A percentile compares a stretch with the other conserved stretches of the same genome.
These are phyloP conservation scores for Nymphaea colorata DNA, from an alignment of 164 flowering plant species.

Conservation along the genomic window DNA sequence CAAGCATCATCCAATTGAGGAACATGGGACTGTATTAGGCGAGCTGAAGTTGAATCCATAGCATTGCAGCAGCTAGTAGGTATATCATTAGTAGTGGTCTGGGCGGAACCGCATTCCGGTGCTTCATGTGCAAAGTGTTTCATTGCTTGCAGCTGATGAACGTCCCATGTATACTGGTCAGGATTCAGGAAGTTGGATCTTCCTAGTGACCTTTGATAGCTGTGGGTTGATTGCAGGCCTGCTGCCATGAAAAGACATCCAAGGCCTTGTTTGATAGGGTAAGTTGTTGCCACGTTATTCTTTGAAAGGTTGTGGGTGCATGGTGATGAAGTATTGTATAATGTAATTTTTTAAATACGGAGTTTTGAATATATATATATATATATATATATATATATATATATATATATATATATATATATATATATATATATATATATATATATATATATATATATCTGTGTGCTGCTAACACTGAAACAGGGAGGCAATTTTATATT, in stretches of 20 bases:
- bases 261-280: constrained; percentile 28
- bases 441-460: too few species aligned
- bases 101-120: constrained; percentile 12
- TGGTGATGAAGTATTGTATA: too few species aligned
- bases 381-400: too few species aligned
- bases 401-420: too few species aligned
- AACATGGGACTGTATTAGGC: constrained; percentile 9
- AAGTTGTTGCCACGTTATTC: constrained; percentile 16
- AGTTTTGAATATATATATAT: too few species aligned
- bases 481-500: too few species aligned
- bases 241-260: constrained; percentile 4
- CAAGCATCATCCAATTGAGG: constrained; percentile 10
- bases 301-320: neutral
- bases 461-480: too few species aligned
- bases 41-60: constrained; percentile 18
- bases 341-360: too few species aligned
- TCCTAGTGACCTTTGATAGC: constrained; percentile 11
- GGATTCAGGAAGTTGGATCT: constrained; percentile 2
- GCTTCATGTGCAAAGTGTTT: constrained; percentile 28
- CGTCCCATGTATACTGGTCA: constrained; percentile 26
- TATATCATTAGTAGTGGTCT: constrained; percentile 5
- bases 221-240: constrained; percentile 3
- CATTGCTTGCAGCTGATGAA: constrained; percentile 62
- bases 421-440: too few species aligned
- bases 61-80: neutral